Evolutionary conservation across 331 rosid species (phyloP).

Genomic region (Spiraea crenata): DNA sequence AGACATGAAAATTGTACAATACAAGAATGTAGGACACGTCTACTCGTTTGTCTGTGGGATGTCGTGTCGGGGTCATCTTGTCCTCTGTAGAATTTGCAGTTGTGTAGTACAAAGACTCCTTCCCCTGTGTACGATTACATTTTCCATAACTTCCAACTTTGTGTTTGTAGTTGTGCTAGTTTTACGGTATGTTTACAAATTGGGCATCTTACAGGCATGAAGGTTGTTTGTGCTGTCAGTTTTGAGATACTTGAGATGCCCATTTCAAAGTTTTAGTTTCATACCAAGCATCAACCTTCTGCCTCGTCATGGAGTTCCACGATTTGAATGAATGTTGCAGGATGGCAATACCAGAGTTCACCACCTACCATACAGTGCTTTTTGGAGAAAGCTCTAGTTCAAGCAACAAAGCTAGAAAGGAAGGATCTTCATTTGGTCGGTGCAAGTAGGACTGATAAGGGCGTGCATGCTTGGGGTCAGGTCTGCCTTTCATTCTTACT

Average conservation of each 20-base stretch:
- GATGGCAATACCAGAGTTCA: constrained; percentile 93
- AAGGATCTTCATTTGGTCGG: constrained; percentile 76
- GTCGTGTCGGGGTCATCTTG: no score
- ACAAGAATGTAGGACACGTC: no score
- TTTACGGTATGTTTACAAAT: not conserved
- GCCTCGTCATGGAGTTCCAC: not conserved
- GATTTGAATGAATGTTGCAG: constrained; percentile 34
- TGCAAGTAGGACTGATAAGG: constrained; percentile 86
- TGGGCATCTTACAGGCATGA: not conserved
- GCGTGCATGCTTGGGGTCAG: constrained; percentile 99
- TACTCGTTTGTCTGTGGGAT: no score
- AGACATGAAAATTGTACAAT: no score
- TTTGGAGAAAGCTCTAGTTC: constrained; percentile 64
- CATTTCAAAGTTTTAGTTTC: not conserved
- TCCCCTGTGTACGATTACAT: not conserved
- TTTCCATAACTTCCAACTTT: not conserved
- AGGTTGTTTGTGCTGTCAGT: not conserved
- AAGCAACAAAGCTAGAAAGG: constrained; percentile 70
- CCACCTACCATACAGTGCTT: constrained; percentile 84
- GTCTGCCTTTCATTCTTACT: constrained; percentile 45
- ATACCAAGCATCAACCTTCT: not conserved
- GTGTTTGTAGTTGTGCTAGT: not conserved
- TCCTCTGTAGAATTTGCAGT: no score
- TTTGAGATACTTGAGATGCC: not conserved
- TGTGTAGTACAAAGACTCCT: no score